Conservation (phyloP, 2,329 filamentous ascomycete species). For the Davidsoniella neocaledoniae region DNA sequence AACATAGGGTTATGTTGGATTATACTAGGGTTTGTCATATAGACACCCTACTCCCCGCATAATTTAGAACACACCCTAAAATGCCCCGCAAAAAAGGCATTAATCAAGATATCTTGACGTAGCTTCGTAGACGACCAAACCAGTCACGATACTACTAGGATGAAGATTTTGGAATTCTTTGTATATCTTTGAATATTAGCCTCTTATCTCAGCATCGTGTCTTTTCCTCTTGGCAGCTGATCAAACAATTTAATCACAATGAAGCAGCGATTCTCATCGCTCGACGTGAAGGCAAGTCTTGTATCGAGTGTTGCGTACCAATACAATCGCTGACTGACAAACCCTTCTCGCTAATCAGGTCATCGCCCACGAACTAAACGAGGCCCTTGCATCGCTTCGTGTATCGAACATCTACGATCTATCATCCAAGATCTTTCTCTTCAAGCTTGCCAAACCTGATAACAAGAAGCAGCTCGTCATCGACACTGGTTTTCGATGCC, state of each 20-base stretch:
- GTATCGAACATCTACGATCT: constrained; percentile 93
- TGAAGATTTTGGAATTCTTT: no score
- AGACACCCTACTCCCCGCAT: no score
- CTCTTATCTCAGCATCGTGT: background rate
- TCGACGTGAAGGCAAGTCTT: constrained; percentile 49
- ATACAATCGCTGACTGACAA: constrained; percentile 1
- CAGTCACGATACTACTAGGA: no score
- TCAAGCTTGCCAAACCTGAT: constrained; percentile 87
- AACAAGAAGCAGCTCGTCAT: constrained; percentile 79
- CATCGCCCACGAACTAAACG: constrained; percentile 82
- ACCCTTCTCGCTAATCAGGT: constrained; percentile 36
- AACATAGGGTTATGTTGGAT: no score
- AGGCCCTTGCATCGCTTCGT: constrained; percentile 58
- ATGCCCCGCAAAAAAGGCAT: no score
- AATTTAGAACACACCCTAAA: no score
- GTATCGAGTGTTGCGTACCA: background rate
- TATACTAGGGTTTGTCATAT: no score
- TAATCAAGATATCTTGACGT: no score
- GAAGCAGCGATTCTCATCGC: constrained; percentile 68
- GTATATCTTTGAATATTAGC: background rate
- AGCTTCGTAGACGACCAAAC: no score
- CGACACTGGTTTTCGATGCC: constrained; percentile 90
- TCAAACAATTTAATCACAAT: constrained; percentile 25
- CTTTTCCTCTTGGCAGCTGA: background rate
- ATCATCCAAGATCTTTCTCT: constrained; percentile 82